phyloP scores from a whole-genome alignment of 1,139 yeast genomes.

The Taiozyma onychis region DNA sequence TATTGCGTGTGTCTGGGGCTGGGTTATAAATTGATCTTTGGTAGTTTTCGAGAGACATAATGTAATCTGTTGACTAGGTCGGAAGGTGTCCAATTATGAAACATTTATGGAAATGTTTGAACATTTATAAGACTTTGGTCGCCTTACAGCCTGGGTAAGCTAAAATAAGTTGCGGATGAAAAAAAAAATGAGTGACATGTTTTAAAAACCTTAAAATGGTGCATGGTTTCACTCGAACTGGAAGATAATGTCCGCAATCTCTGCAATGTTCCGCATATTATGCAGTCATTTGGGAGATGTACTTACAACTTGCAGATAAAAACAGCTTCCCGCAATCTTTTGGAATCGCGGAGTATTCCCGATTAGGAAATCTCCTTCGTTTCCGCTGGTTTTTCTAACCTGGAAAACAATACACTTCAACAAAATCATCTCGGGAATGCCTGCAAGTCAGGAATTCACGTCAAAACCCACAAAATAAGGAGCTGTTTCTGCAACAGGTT shows the following conservation, averaged over 20 bases:
- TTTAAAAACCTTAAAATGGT: neutral
- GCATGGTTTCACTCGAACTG: slow-evolving; percentile 1
- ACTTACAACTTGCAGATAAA: neutral
- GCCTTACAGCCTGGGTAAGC: neutral
- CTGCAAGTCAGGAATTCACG: neutral
- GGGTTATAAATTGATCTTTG: slow-evolving; percentile 1
- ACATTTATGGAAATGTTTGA: neutral
- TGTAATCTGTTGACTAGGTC: neutral
- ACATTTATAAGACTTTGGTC: neutral
- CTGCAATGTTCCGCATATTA: slow-evolving; percentile 1
- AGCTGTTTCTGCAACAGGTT: neutral
- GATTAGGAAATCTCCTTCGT: neutral
- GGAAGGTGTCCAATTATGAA: neutral
- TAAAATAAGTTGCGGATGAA: neutral
- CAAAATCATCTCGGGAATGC: neutral
- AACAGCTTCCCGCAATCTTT: neutral
- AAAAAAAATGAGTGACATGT: neutral
- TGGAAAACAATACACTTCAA: neutral
- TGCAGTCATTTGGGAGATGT: neutral
- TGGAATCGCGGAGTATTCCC: neutral
- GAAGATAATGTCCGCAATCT: slow-evolving; percentile 5
- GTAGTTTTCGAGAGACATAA: slow-evolving; percentile 17
- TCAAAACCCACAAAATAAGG: neutral
- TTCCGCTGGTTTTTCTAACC: neutral
- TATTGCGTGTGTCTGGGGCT: slow-evolving; percentile 9